Evolutionary conservation across 2,329 filamentous ascomycete genomes (phyloP).

Genomic region (Ilyonectria sp.): DNA sequence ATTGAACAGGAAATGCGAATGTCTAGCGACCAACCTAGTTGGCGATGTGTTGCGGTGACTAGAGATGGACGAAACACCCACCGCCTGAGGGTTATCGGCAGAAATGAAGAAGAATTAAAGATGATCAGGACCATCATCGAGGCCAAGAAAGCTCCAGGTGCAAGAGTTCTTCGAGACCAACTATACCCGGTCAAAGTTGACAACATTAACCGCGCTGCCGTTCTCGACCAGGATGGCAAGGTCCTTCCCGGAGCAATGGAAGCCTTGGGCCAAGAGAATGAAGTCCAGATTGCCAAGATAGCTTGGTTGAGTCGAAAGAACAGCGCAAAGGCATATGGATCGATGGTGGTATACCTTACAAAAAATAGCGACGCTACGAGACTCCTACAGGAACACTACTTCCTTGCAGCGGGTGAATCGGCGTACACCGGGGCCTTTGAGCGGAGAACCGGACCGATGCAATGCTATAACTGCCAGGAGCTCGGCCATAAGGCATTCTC

Average conservation of each 20-base stretch:
- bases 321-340: background rate
- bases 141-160: slow-evolving; percentile 25
- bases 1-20: too few species aligned
- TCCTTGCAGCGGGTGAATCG: slow-evolving; percentile 22
- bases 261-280: too few species aligned
- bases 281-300: slow-evolving; percentile 39
- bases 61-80: slow-evolving; percentile 20
- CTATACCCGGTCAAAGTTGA: slow-evolving; percentile 47
- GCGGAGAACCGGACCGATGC: too few species aligned
- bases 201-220: slow-evolving; percentile 39
- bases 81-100: slow-evolving; percentile 17
- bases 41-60: slow-evolving; percentile 13
- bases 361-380: slow-evolving; percentile 23
- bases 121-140: slow-evolving; percentile 21
- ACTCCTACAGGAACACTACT: slow-evolving; percentile 24
- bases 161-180: slow-evolving; percentile 41
- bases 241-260: slow-evolving; percentile 20
- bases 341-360: background rate
- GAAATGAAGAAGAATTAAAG: slow-evolving; percentile 21
- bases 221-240: slow-evolving; percentile 39
- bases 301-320: slow-evolving; percentile 43
- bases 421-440: background rate
- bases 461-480: too few species aligned
- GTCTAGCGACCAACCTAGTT: slow-evolving; percentile 14
- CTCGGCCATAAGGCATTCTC: too few species aligned